Percentiles rank a stretch among this genome's conserved stretches.
These are phyloP conservation scores for Gremmenia infestans DNA, from an alignment of 2,329 filamentous ascomycete genomes.

Conservation along the genomic window DNA sequence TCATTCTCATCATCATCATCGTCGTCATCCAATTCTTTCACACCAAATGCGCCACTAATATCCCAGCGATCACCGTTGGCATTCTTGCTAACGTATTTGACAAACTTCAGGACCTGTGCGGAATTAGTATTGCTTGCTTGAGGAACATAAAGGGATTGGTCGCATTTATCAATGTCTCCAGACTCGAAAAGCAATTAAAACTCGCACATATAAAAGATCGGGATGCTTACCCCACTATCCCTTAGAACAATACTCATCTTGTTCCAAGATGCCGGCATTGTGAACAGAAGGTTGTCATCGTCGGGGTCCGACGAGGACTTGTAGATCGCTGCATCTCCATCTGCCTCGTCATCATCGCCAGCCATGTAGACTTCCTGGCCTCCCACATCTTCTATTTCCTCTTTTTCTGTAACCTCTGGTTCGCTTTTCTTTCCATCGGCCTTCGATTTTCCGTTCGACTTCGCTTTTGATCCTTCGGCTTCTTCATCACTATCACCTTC, in stretches of 20 bases:
- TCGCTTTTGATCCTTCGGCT: conserved; percentile 30
- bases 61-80: conserved; percentile 93
- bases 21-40: conserved; percentile 51
- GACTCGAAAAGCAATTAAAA: too few species aligned
- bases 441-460: conserved; percentile 24
- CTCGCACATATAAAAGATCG: too few species aligned
- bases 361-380: conserved; percentile 94
- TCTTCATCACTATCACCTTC: conserved; percentile 33
- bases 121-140: too few species aligned
- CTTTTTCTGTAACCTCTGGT: conserved; percentile 31
- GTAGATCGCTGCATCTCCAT: conserved; percentile 82
- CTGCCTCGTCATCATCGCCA: conserved; percentile 64
- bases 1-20: conserved; percentile 36
- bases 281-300: conserved; percentile 69
- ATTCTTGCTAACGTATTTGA: conserved; percentile 85
- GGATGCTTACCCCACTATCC: conserved; percentile 55
- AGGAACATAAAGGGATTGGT: too few species aligned
- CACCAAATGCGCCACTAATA: conserved; percentile 71
- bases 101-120: conserved; percentile 68
- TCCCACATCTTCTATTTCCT: conserved; percentile 55
- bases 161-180: too few species aligned
- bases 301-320: conserved; percentile 61
- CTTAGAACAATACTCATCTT: conserved; percentile 84
- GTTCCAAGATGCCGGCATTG: conserved; percentile 74
- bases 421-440: conserved; percentile 15